Conservation (phyloP, 352 stramenopile species). For the Globisporangium apiculatum region DNA sequence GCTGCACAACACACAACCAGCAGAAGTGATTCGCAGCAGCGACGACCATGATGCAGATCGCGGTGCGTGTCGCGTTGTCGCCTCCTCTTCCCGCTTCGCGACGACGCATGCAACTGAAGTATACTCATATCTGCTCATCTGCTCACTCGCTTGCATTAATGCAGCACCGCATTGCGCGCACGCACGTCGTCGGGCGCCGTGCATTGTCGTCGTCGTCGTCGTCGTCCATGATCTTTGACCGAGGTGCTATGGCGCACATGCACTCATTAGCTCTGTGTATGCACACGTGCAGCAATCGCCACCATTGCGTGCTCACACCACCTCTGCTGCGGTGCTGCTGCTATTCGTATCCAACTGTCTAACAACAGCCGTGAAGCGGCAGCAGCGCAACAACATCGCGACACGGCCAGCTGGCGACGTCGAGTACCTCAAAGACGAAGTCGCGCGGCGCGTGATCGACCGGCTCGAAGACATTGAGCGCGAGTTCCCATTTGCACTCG, state of each 20-base stretch:
- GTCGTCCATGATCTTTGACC: slow-evolving; percentile 47
- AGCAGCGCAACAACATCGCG: slow-evolving; percentile 77
- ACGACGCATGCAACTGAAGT: too few relatives aligned
- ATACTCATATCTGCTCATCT: neutral
- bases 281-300: neutral
- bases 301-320: neutral
- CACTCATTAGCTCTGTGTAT: neutral
- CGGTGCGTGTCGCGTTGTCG: too few relatives aligned
- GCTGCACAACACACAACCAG: neutral
- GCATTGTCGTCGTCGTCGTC: slow-evolving; percentile 40
- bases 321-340: neutral
- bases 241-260: slow-evolving; percentile 18
- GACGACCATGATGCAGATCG: too few relatives aligned
- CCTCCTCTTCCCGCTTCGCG: too few relatives aligned
- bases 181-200: slow-evolving; percentile 18
- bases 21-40: neutral
- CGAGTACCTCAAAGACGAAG: slow-evolving; percentile 84
- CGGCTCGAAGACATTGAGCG: slow-evolving; percentile 82
- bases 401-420: slow-evolving; percentile 58
- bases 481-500: slow-evolving; percentile 70
- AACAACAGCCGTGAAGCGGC: slow-evolving; percentile 55
- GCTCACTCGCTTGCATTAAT: slow-evolving; percentile 4
- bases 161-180: slow-evolving; percentile 23
- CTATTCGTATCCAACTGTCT: neutral
- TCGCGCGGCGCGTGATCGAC: slow-evolving; percentile 75